Evolutionary conservation across 306 rosid genomes (phyloP), one percentile per base, ranked within the genome.

Genomic region (Benincasa hispida): DNA sequence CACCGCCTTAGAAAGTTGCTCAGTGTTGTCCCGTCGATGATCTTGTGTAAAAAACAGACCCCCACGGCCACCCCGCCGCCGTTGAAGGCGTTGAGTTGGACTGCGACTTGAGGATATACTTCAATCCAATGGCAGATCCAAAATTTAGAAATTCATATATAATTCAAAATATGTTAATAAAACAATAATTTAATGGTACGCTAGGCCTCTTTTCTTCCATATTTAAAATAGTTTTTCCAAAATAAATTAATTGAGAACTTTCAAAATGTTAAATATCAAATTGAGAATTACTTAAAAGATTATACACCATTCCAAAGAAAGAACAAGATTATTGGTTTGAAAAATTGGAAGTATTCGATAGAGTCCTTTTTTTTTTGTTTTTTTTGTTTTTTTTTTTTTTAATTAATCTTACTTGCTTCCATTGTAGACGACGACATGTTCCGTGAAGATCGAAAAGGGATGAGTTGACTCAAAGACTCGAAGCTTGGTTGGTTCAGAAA

Each of bases 61-160:
- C 58, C 53, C 15, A 76, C 24, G 0, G 79, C 79, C 24, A 76
- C 67, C 6, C 79, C 79, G 12, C 79, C 79, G 19, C 72, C 13
- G 19, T n/a, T 24, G 39, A 76, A 76, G 27, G 1, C 41, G 57
- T 76, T 76, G 19, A 76, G 28, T 45, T 76, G 72, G 51, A 59
- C 72, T 6, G 72, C 79, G 19, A 60, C 47, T 60, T 76, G 79
- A 39, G 50, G 37, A 15, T 24, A 42, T 21, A 22, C 66, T 17
- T 75, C 27, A 30, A 30, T 27, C 18, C 18, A 28, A 14, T 60
- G 3, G 69, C 41, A 61, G 2, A 30, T 61, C 22, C 41, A 61
- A 2, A 61, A 14, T 14, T 61, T 61, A 61, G 10, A 28, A 28
- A 14, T 59, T 17, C 25, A 24, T 24, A 21, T n/a, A 2, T 12